These are phyloP conservation scores for Emergomyces orientalis DNA, from an alignment of 2,329 filamentous ascomycete species.

Conservation along the genomic window DNA sequence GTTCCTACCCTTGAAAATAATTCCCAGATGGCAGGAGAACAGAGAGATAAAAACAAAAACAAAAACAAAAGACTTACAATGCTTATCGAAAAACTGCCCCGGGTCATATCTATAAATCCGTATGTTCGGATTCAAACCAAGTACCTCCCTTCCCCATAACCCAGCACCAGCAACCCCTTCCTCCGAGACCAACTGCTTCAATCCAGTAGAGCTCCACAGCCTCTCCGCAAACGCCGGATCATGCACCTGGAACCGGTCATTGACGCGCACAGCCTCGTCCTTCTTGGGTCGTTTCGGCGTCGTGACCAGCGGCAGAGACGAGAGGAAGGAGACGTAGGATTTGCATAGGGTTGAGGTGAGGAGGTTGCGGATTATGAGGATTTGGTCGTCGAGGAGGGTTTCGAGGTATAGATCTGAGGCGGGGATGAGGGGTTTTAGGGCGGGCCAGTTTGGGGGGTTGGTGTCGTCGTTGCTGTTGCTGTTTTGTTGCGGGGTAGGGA, in stretches of 20 bases:
- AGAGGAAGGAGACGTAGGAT: slow-evolving; percentile 64
- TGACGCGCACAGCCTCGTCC: slow-evolving; percentile 73
- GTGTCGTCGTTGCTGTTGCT: not conserved
- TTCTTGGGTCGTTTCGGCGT: slow-evolving; percentile 70
- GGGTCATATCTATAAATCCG: slow-evolving; percentile 77
- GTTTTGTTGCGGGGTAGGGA: not conserved
- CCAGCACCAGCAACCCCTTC: slow-evolving; percentile 19
- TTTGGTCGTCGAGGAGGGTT: slow-evolving; percentile 53
- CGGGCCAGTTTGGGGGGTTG: slow-evolving; percentile 47
- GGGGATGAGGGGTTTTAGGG: slow-evolving; percentile 64
- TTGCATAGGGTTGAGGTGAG: slow-evolving; percentile 67
- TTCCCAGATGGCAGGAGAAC: too few species aligned
- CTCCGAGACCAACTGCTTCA: slow-evolving; percentile 50
- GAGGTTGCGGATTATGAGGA: slow-evolving; percentile 63
- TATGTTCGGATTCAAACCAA: slow-evolving; percentile 84
- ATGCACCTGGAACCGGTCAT: slow-evolving; percentile 78
- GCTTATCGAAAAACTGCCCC: slow-evolving; percentile 85
- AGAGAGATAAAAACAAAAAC: not conserved
- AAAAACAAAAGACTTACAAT: slow-evolving; percentile 55
- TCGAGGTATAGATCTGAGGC: slow-evolving; percentile 54
- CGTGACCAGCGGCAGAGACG: slow-evolving; percentile 60
- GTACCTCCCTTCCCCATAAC: slow-evolving; percentile 67
- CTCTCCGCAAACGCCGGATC: slow-evolving; percentile 64
- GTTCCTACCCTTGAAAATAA: too few species aligned
- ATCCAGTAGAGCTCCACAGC: slow-evolving; percentile 67